Evolutionary conservation across 106 monocot genomes (phyloP).

Genomic region (Amphibolis antarctica): DNA sequence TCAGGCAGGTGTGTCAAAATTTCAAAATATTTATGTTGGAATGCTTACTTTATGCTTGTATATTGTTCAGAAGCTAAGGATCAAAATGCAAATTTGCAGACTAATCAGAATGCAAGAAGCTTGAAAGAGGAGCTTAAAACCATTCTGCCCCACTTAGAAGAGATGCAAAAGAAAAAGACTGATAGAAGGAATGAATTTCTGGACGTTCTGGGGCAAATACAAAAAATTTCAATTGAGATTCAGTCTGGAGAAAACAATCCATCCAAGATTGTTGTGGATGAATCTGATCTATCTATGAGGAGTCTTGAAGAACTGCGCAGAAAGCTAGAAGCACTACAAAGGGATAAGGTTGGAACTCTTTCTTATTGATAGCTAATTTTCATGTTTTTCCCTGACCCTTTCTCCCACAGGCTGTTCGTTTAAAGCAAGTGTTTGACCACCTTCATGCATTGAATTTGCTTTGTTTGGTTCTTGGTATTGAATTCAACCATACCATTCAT

Average conservation of each 20-base stretch:
- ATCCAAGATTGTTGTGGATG: slow-evolving; percentile 27
- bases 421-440: slow-evolving; percentile 35
- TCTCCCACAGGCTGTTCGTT: slow-evolving; percentile 25
- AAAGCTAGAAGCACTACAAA: slow-evolving; percentile 37
- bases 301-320: slow-evolving; percentile 44
- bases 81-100: slow-evolving; percentile 4
- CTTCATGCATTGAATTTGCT: slow-evolving; percentile 32
- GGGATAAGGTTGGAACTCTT: slow-evolving; percentile 45
- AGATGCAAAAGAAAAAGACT: slow-evolving; percentile 37
- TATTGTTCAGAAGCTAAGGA: neutral
- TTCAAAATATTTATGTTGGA: neutral
- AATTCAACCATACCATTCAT: slow-evolving; percentile 33
- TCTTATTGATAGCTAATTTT: neutral
- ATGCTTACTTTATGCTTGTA: neutral
- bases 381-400: slow-evolving; percentile 7
- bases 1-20: slow-evolving; percentile 36
- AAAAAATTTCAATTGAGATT: slow-evolving; percentile 34
- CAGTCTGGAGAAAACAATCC: slow-evolving; percentile 10
- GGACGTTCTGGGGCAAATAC: slow-evolving; percentile 37
- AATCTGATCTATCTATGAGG: slow-evolving; percentile 44
- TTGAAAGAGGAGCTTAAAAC: slow-evolving; percentile 50
- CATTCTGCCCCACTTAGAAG: slow-evolving; percentile 52
- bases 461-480: slow-evolving; percentile 44
- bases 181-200: slow-evolving; percentile 43
- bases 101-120: slow-evolving; percentile 26